Evolutionary conservation across 129 eudicot genomes (phyloP), one percentile per base, ranked within the genome.

Genomic region (Centella asiatica): DNA sequence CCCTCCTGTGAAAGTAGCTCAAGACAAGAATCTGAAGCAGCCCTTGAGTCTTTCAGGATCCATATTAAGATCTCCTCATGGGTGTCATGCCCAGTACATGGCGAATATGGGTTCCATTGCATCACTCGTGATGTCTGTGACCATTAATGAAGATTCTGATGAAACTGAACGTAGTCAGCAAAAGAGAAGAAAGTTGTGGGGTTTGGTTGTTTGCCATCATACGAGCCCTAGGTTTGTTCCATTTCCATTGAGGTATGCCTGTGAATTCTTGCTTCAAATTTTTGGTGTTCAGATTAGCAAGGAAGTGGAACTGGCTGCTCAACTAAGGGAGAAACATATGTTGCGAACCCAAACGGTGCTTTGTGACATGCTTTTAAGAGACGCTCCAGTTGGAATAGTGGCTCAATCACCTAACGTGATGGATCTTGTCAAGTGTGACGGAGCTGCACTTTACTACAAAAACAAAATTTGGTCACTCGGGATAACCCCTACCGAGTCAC

Each of bases 181-280:
- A 56, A 72, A 44, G 71, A 84, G 83, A 44, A 85, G 81, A 70
- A 82, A 82, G 27, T 69, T 89, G 60, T 89, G 97, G 97, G 97
- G 97, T 64, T 83, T 89, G 62, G 95, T 89, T 18, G 95, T 85
- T 64, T 89, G 97, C 47, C 97, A 89, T 74, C 95, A 89, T 59
- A 75, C 85, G 11, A 77, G 72, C 64, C 62, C 97, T 17, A 77
- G 95, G 66, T 82, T 85, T 67, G 72, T 89, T 33, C 81, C 97
- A 3, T 89, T 82, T 58, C 97, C 97, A 6, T 78, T 80, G 64
- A 78, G 97, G 54, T 85, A 89, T 44, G 90, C 95, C 12, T 89
- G 95, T 31, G 95, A 89, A 78, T 82, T 89, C 70, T 74, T 89
- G 79, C 69, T 85, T 62, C 97, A 89, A 68, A 84, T 85, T 69